Percentiles rank a stretch among this genome's conserved stretches.
phyloP scores from a whole-genome alignment of 2,329 filamentous ascomycete species.

The Arthrobotrys megalospora region DNA sequence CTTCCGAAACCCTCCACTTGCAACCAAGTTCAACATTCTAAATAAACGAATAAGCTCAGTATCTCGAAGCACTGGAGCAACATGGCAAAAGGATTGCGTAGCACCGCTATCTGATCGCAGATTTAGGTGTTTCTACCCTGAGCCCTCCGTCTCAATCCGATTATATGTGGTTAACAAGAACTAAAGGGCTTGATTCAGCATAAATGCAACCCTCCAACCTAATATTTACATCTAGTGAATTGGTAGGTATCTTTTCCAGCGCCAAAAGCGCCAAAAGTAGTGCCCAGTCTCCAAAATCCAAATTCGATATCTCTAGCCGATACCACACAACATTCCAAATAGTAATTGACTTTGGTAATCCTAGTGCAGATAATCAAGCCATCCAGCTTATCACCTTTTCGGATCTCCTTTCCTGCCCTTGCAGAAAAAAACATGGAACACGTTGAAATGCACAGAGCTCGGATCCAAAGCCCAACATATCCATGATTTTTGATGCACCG shows the following conservation, averaged over 20 bases:
- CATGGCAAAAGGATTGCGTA: too few relatives aligned
- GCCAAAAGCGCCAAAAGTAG: background rate
- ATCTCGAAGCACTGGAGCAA: too few relatives aligned
- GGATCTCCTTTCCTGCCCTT: conserved; percentile 12
- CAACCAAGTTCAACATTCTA: too few relatives aligned
- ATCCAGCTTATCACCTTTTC: background rate
- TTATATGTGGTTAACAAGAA: too few relatives aligned
- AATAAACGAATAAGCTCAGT: too few relatives aligned
- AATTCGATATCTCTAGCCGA: conserved; percentile 19
- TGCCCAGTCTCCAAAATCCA: background rate
- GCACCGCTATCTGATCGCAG: too few relatives aligned
- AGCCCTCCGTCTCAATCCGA: too few relatives aligned
- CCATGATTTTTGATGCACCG: conserved; percentile 13
- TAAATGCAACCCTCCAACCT: background rate
- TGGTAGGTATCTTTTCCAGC: background rate
- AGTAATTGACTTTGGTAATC: background rate
- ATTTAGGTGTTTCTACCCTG: too few relatives aligned
- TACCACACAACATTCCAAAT: conserved; percentile 19
- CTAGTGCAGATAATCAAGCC: background rate
- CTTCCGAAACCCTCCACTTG: too few relatives aligned
- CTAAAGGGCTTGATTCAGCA: background rate
- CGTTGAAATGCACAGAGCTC: conserved; percentile 12
- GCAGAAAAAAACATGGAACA: background rate
- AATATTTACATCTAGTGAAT: too few relatives aligned
- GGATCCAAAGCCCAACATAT: conserved; percentile 8